These are phyloP conservation scores for Talaromyces islandicus DNA, from an alignment of 2,329 filamentous ascomycete species.

Conservation along the genomic window DNA sequence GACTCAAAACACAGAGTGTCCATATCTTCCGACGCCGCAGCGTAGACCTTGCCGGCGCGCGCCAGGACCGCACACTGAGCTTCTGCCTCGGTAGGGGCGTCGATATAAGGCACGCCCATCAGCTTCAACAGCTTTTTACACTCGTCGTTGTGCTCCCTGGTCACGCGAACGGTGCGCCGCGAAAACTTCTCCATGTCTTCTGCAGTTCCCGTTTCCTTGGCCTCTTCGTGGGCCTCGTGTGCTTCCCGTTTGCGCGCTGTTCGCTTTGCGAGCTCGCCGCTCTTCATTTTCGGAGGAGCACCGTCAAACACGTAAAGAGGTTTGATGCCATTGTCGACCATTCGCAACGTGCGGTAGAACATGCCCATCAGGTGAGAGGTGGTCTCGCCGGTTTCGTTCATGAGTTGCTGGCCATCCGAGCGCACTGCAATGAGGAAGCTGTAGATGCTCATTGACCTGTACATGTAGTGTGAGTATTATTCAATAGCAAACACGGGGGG, in stretches of 20 bases:
- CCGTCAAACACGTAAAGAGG: constrained; percentile 97
- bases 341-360: constrained; percentile 97
- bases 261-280: constrained; percentile 90
- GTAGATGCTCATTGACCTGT: constrained; percentile 97
- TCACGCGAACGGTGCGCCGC: constrained; percentile 84
- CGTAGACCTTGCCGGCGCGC: constrained; percentile 88
- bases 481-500: background rate
- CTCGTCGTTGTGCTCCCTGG: constrained; percentile 93
- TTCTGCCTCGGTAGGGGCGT: constrained; percentile 94
- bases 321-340: constrained; percentile 98
- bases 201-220: constrained; percentile 93
- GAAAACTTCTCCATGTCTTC: constrained; percentile 99
- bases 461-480: background rate
- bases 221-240: constrained; percentile 82
- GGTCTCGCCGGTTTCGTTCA: constrained; percentile 89
- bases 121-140: constrained; percentile 85
- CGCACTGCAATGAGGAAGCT: constrained; percentile 97
- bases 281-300: constrained; percentile 94
- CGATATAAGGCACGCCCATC: constrained; percentile 93
- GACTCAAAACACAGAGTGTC: constrained; percentile 94
- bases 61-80: constrained; percentile 91
- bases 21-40: constrained; percentile 97
- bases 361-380: constrained; percentile 98
- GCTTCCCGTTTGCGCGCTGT: constrained; percentile 94
- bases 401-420: constrained; percentile 93